Conservation (phyloP, 352 stramenopile genomes). For the Blastocystis sp. region DNA sequence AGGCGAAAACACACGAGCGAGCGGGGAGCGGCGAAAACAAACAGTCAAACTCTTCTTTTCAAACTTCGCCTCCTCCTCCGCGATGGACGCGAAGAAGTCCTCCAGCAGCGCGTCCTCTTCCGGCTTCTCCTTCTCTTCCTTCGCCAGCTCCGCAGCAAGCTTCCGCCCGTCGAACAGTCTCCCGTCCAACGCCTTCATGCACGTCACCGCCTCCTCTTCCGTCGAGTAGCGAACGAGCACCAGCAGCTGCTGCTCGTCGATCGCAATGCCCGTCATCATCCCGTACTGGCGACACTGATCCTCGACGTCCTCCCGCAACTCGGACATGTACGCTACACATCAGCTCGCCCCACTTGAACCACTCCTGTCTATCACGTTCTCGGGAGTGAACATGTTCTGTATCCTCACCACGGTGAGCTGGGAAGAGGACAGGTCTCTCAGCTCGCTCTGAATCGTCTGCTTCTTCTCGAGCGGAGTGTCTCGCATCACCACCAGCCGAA, state of each 20-base stretch:
- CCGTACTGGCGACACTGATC: slow-evolving; percentile 25
- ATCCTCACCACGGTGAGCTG: slow-evolving; percentile 14
- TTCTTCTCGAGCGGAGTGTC: background rate
- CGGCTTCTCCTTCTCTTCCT: background rate
- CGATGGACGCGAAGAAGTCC: slow-evolving; percentile 37
- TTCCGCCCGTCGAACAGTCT: slow-evolving; percentile 11
- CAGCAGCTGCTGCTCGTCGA: background rate
- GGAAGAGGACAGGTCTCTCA: slow-evolving; percentile 14
- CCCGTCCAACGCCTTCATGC: slow-evolving; percentile 2
- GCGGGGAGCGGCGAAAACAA: background rate
- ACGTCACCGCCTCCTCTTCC: slow-evolving; percentile 22
- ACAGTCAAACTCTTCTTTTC: background rate
- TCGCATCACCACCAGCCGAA: slow-evolving; percentile 15
- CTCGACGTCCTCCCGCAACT: slow-evolving; percentile 47
- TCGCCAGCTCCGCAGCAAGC: background rate
- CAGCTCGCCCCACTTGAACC: background rate
- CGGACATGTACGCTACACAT: slow-evolving; percentile 46
- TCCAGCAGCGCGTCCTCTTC: slow-evolving; percentile 18
- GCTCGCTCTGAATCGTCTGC: background rate
- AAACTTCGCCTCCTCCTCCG: slow-evolving; percentile 41
- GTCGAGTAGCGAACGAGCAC: slow-evolving; percentile 24
- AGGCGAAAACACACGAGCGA: background rate
- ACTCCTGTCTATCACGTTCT: slow-evolving; percentile 29
- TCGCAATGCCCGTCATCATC: slow-evolving; percentile 37
- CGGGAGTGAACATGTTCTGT: slow-evolving; percentile 39